Evolutionary conservation across 495 filamentous ascomycete species (phyloP).

Genomic region (Xylaria castorea): DNA sequence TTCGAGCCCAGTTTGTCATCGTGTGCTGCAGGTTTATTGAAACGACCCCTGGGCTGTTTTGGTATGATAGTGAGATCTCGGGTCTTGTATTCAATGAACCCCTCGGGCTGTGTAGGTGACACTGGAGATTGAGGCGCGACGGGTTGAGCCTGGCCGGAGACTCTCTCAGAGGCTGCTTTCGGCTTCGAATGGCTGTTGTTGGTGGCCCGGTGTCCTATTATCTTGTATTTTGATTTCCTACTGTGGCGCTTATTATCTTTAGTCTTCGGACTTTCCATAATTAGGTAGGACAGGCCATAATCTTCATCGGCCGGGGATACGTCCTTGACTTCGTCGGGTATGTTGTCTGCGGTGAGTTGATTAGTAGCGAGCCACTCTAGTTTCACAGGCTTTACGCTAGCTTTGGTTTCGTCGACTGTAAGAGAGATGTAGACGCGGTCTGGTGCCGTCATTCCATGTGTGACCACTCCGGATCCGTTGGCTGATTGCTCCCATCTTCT

Average conservation of each 20-base stretch:
- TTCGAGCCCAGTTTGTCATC: slow-evolving; percentile 45
- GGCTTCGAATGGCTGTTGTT: neutral
- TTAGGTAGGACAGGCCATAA: slow-evolving; percentile 26
- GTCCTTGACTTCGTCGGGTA: slow-evolving; percentile 50
- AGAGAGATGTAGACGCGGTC: slow-evolving; percentile 47
- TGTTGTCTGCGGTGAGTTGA: slow-evolving; percentile 49
- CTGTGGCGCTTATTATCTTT: neutral
- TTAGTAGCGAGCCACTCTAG: slow-evolving; percentile 44
- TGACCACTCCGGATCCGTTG: slow-evolving; percentile 36
- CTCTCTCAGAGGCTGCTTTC: neutral
- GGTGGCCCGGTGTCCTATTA: neutral
- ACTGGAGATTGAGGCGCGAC: neutral
- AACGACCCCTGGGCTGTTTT: slow-evolving; percentile 43
- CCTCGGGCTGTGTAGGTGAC: slow-evolving; percentile 29
- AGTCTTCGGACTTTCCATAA: neutral
- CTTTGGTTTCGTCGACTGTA: slow-evolving; percentile 31
- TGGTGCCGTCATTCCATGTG: slow-evolving; percentile 36
- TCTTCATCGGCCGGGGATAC: slow-evolving; percentile 33
- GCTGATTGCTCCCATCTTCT: slow-evolving; percentile 50
- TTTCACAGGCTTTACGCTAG: slow-evolving; percentile 33
- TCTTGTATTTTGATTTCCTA: neutral
- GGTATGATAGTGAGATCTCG: slow-evolving; percentile 50
- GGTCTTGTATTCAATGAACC: slow-evolving; percentile 46
- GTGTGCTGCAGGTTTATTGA: slow-evolving; percentile 39
- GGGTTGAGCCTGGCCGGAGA: neutral